Evolutionary conservation across 371 early-diverging fungal species (phyloP), one percentile per base, ranked within the genome.

Genomic region (Smittium mucronatum): DNA sequence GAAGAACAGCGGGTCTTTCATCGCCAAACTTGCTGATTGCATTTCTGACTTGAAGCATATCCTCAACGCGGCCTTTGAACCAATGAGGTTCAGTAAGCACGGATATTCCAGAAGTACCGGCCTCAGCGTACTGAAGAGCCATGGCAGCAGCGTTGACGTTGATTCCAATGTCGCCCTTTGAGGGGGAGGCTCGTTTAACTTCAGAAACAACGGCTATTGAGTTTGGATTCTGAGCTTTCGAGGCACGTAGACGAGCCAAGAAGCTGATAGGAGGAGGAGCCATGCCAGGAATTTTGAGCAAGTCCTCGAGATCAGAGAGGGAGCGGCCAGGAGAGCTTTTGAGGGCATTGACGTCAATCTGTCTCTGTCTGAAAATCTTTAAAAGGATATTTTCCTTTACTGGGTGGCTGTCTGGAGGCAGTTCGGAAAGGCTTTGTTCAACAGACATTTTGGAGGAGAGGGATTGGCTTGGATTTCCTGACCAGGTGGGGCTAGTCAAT

Each of bases 81-180:
- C 96, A 98, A 63, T 85, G 92, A 47, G 95, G 93, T 80, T 98
- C 98, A 0, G 98, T 98, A 79, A 98, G 78, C 5, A 98, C 97
- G 32, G 94, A 93, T 71, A 98, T 94, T 1, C 87, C 93, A 25
- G 91, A 83, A 0, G 96, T 97, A 32, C 95, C 94, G 0, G 90
- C 93, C 16, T 81, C 78, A 0, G 95, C 93, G 71, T 98, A 98
- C 36, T 77, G 76, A 26, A 92, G 74, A 0, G 93, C 95, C 72
- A 92, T 92, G 61, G 86, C 84, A 11, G 91, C 90, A 0, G 95
- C 93, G 74, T 93, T 89, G 8, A 88, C 93, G 17, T 75, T 74
- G 30, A 86, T 74, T 70, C 89, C 87, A 69, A 98, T 96, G 69
- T 88, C 83, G 29, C 96, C 96, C 76, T 95, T 96, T 80, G 93